Conservation (phyloP, 768 basidiomycete species). For the Termitomyces sp. region DNA sequence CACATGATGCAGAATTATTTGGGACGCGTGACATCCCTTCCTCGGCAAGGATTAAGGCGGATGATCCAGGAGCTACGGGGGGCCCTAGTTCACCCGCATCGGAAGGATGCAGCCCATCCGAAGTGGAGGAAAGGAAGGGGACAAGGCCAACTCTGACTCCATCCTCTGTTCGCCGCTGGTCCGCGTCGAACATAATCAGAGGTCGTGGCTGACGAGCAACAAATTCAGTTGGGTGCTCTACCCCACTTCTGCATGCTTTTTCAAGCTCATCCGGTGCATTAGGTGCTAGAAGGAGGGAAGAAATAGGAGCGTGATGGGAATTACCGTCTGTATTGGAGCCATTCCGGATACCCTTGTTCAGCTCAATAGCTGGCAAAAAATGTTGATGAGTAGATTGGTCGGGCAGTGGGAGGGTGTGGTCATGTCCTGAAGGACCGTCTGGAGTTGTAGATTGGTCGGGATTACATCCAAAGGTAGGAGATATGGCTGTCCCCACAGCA, state of each 20-base stretch:
- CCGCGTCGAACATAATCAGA: neutral
- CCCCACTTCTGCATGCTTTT: neutral
- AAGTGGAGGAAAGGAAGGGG: neutral
- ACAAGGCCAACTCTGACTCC: neutral
- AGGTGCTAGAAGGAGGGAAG: too few species aligned
- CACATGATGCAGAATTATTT: neutral
- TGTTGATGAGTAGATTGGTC: neutral
- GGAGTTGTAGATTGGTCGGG: neutral
- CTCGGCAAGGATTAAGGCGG: neutral
- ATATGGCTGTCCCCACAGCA: neutral
- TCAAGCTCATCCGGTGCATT: neutral
- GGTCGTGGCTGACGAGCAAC: neutral
- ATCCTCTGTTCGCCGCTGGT: neutral
- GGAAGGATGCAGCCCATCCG: neutral
- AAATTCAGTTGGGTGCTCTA: neutral
- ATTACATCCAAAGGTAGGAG: neutral
- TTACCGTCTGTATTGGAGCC: neutral
- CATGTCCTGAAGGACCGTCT: neutral
- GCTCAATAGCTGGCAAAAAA: neutral
- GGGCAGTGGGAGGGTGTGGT: neutral
- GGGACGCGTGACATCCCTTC: neutral
- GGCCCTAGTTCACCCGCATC: neutral
- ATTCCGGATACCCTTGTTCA: neutral
- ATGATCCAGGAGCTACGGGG: neutral
- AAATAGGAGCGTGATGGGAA: too few species aligned